Evolutionary conservation across 306 rosid genomes (phyloP).

Genomic region (Inga leiocalycina): DNA sequence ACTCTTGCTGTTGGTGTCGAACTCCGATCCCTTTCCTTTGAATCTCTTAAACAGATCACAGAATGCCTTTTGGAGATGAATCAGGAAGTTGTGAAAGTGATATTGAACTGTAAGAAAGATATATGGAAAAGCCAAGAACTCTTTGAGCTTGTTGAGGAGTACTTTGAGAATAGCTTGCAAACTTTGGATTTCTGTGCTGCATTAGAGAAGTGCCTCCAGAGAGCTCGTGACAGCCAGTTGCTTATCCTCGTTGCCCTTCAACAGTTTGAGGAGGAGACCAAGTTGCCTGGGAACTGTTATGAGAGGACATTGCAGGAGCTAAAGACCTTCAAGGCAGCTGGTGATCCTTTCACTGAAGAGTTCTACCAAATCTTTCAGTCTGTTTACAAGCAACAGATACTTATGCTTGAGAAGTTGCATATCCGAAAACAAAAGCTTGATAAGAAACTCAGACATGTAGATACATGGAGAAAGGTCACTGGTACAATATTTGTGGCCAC

Average conservation of each 20-base stretch:
- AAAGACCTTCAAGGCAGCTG: conserved; percentile 71
- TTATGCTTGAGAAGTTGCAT: conserved; percentile 75
- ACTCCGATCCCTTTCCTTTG: conserved; percentile 77
- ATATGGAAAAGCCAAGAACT: conserved; percentile 80
- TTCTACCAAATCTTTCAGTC: conserved; percentile 67
- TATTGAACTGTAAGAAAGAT: conserved; percentile 81
- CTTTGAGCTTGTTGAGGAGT: conserved; percentile 86
- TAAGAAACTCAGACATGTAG: conserved; percentile 56
- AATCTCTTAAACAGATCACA: conserved; percentile 74
- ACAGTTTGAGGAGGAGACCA: conserved; percentile 64
- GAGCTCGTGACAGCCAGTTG: conserved; percentile 78
- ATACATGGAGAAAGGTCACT: conserved; percentile 76
- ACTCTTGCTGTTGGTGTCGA: conserved; percentile 77
- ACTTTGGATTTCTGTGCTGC: conserved; percentile 86
- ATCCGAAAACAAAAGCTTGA: conserved; percentile 59
- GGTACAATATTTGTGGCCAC: conserved; percentile 70
- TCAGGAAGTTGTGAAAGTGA: conserved; percentile 85
- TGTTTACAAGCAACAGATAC: conserved; percentile 60
- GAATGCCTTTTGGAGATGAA: conserved; percentile 86
- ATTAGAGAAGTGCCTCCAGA: conserved; percentile 70
- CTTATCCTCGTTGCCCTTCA: conserved; percentile 67
- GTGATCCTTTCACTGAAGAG: conserved; percentile 81
- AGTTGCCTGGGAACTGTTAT: conserved; percentile 41
- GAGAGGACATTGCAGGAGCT: conserved; percentile 58
- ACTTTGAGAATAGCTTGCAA: conserved; percentile 80